phyloP scores from a whole-genome alignment of 257 asterid species.

The Penstemon barbatus region DNA sequence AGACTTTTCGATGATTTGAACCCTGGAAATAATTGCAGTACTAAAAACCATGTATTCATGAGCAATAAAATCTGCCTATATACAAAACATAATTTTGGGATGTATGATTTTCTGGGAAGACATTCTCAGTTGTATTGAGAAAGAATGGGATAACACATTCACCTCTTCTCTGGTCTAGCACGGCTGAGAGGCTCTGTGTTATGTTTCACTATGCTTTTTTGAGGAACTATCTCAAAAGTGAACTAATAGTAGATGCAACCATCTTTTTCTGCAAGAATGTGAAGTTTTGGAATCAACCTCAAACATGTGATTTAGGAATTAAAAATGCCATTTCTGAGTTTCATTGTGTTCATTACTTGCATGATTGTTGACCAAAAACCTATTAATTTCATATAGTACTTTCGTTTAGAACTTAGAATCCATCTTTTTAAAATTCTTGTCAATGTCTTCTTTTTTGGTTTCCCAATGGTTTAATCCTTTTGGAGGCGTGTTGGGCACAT shows the following conservation, averaged over 20 bases:
- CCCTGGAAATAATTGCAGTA: not conserved
- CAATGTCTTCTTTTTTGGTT: not conserved
- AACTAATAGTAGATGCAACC: slow-evolving; percentile 10
- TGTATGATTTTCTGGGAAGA: not conserved
- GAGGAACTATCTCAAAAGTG: not conserved
- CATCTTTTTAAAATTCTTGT: slow-evolving; percentile 5
- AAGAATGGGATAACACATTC: not conserved
- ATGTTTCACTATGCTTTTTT: not conserved
- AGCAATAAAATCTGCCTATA: not conserved
- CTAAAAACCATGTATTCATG: not conserved
- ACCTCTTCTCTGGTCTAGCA: not conserved
- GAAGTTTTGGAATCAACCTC: not conserved
- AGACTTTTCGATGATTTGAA: slow-evolving; percentile 8
- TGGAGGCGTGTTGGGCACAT: too few species aligned
- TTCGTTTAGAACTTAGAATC: not conserved
- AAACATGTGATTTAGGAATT: slow-evolving; percentile 2
- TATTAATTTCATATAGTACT: not conserved
- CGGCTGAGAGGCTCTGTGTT: slow-evolving; percentile 17
- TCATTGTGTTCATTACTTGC: not conserved
- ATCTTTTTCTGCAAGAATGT: not conserved
- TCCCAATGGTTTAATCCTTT: too few species aligned
- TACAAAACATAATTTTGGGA: not conserved
- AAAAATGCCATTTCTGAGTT: not conserved
- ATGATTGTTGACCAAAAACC: slow-evolving; percentile 5
- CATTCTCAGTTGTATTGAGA: not conserved